Conservation (phyloP, 257 asterid species). For the Nicotiana undulata region DNA sequence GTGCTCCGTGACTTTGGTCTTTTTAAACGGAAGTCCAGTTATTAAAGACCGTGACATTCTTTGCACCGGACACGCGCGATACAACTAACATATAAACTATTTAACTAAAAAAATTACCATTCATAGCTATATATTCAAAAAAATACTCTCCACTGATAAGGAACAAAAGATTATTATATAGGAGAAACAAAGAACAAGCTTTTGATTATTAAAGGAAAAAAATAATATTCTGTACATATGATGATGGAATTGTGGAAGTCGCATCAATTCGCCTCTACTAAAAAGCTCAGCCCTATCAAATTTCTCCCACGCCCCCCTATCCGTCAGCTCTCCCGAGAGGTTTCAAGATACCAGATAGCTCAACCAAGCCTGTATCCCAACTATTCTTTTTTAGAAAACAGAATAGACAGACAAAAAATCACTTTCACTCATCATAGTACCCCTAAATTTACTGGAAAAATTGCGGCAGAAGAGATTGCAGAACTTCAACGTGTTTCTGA, state of each 20-base stretch:
- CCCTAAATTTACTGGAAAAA: not conserved
- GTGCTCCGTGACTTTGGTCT: not conserved
- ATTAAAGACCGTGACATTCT: not conserved
- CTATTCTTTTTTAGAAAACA: not conserved
- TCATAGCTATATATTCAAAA: no score
- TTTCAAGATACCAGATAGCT: not conserved
- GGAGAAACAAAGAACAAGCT: not conserved
- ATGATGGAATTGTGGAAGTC: not conserved
- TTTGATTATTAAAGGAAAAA: constrained; percentile 1
- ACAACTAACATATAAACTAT: no score
- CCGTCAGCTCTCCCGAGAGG: not conserved
- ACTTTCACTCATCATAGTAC: not conserved
- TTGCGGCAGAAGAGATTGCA: not conserved
- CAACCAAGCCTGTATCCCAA: not conserved
- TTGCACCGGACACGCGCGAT: no score
- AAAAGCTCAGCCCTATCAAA: not conserved
- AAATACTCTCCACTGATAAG: not conserved
- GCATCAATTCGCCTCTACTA: not conserved
- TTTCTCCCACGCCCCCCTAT: not conserved
- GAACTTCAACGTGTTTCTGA: not conserved
- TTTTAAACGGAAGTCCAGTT: not conserved
- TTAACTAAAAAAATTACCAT: no score
- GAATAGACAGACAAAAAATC: not conserved
- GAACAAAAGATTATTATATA: not conserved
- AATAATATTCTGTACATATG: not conserved